Conservation (phyloP, 139 green algal genomes). For the Gonium pectorale region DNA sequence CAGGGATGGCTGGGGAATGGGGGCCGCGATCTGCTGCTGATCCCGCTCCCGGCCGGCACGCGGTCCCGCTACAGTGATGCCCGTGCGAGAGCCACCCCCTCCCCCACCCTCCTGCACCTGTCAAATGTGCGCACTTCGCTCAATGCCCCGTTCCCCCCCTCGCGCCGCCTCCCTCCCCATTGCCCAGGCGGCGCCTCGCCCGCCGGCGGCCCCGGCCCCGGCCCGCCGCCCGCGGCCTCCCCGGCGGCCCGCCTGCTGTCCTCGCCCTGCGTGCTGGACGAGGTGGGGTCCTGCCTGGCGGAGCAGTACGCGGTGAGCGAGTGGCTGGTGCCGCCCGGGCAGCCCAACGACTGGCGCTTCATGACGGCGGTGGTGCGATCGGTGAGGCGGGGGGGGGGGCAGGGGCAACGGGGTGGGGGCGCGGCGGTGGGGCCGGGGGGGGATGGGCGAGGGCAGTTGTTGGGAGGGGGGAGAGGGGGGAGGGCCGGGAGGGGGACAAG, state of each 20-base stretch:
- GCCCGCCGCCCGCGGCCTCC: background rate
- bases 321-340: conserved; percentile 29
- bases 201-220: background rate
- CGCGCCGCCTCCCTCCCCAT: background rate
- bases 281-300: background rate
- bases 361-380: conserved; percentile 10
- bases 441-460: background rate
- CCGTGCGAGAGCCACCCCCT: too few relatives aligned
- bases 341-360: conserved; percentile 44
- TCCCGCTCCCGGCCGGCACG: too few relatives aligned
- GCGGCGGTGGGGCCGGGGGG: background rate
- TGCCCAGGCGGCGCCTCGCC: background rate
- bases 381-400: background rate
- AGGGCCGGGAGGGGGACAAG: too few relatives aligned
- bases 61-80: too few relatives aligned
- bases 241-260: background rate
- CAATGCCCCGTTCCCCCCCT: too few relatives aligned
- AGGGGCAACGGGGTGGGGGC: too few relatives aligned
- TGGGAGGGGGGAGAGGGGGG: too few relatives aligned
- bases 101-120: too few relatives aligned
- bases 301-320: background rate
- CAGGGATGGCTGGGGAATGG: too few relatives aligned
- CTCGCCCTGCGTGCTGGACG: background rate
- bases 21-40: too few relatives aligned
- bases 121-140: too few relatives aligned